Evolutionary conservation across 148 eudicot species (phyloP), one percentile per base, ranked within the genome.

Genomic region (Dianthus caryophyllus): DNA sequence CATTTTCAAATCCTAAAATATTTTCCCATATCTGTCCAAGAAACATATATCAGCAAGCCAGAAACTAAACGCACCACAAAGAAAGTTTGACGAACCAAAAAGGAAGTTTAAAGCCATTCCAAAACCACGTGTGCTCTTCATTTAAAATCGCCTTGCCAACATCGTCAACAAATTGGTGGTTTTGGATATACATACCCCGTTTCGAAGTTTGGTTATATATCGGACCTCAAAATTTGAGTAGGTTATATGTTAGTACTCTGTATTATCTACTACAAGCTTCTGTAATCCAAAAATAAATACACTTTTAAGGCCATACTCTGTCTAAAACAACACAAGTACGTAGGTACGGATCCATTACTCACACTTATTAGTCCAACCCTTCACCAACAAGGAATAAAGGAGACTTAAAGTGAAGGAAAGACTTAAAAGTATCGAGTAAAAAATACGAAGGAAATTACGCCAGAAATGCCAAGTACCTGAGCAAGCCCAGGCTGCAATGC

Each of bases 401-500:
- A n/a, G n/a, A n/a, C n/a, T n/a, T n/a, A n/a, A n/a, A n/a, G n/a
- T n/a, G n/a, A n/a, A n/a, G n/a, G n/a, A n/a, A n/a, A n/a, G n/a
- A n/a, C n/a, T n/a, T n/a, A n/a, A n/a, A n/a, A n/a, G n/a, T n/a
- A n/a, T n/a, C n/a, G n/a, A n/a, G n/a, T n/a, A n/a, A n/a, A n/a
- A n/a, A n/a, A 21, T 21, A 21, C 9, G 15, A 30, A 59, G 54
- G 2, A 25, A 9, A 27, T 10, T 31, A 24, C 21, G 22, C 21
- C 15, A 59, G 27, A 38, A 58, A 39, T 67, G 14, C 48, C 27
- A 66, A 76, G 53, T 38, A 92, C 97, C 93, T 88, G 97, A 41
- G 97, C 96, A 81, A 92, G 96, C 67, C 97, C 97, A 70, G 97
- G 97, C 77, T 92, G 97, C n/a, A 92, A 75, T 77, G 97, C 97